A percentile compares a stretch with the other conserved stretches of the same genome.
These are phyloP conservation scores for Straminergon stramineum DNA, from an alignment of 225 moss, liverwort and hornwort genomes.

Conservation along the genomic window DNA sequence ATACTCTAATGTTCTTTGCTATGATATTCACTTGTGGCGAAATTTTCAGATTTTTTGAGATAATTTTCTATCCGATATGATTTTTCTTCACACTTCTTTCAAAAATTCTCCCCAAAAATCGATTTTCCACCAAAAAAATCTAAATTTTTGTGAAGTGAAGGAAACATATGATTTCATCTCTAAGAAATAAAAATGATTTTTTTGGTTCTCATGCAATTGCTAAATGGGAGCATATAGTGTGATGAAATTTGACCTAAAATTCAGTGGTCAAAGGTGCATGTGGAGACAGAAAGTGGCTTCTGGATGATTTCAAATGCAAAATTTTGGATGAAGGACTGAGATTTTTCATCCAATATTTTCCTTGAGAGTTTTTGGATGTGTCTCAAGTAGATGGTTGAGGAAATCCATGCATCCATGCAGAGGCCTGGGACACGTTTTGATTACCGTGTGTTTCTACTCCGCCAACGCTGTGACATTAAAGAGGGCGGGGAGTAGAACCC, in stretches of 20 bases:
- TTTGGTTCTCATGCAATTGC: too few species aligned
- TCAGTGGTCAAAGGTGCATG: accelerated
- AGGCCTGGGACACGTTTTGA: background rate
- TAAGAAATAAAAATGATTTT: too few species aligned
- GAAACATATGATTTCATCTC: background rate
- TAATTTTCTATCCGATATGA: background rate
- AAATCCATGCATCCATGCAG: too few species aligned
- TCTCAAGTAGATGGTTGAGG: too few species aligned
- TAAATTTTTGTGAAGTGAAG: background rate
- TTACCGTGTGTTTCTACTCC: background rate
- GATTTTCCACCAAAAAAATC: background rate
- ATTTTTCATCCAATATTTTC: too few species aligned
- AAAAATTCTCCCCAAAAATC: background rate
- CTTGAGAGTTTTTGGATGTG: too few species aligned
- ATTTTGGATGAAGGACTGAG: too few species aligned
- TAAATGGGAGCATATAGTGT: too few species aligned
- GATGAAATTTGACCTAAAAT: too few species aligned
- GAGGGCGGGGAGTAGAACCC: background rate
- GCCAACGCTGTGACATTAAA: background rate
- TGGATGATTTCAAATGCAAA: too few species aligned
- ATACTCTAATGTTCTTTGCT: too few species aligned
- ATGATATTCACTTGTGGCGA: background rate
- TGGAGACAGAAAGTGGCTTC: accelerated
- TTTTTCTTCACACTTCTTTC: background rate
- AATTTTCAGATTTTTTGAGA: background rate